Base-by-base conservation (phyloP, 257 asterid genomes). In the Solanum pimpinellifolium region DNA sequence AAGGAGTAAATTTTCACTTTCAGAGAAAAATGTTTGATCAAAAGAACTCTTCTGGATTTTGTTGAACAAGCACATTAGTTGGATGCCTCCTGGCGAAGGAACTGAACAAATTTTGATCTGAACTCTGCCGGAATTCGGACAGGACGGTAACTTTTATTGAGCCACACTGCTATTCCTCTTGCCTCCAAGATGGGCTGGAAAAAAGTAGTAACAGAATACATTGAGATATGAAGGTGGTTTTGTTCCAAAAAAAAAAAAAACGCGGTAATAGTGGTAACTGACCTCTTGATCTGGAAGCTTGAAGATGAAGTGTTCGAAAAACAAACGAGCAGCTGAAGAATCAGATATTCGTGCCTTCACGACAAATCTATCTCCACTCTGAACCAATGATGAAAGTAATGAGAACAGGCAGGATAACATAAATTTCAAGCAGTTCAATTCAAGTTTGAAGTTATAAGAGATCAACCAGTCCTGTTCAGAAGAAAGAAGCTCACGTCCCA, bases 291-390 rank as follows among this genome's bases (percentile, higher is more conserved):
- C 89, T 39, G 99, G 99, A 65, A 92, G 83, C 92, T 94, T 97
- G 93, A 88, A 89, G 91, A 97, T 97, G 87, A 88, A 85, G 88
- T 97, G 99, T 72, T 97, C 98, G 25, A 94, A 91, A 94, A 91
- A 93, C 85, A 95, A n/a, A 18, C 99, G 94, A 92, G 87, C 95
- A 60, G 97, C 94, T 78, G 99, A 95, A 37, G 95, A 89, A 73
- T 93, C 92, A 2, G 84, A 85, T 66, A 94, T 76, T 91, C 97
- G 92, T 81, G 94, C 98, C 92, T 91, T 94, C 93, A 97, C 92
- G 1, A 95, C 83, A 41, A 95, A 97, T 88, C 89, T 90, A 86
- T 97, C 98, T 86, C 98, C 99, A 86, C 99, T 97, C 99, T 95
- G 92, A 85, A 86, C 59, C 83, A 87, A 31, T 77, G 59, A 60